phyloP scores from a whole-genome alignment of 2,329 filamentous ascomycete species.

The Hawksworthiomyces lignivorus region DNA sequence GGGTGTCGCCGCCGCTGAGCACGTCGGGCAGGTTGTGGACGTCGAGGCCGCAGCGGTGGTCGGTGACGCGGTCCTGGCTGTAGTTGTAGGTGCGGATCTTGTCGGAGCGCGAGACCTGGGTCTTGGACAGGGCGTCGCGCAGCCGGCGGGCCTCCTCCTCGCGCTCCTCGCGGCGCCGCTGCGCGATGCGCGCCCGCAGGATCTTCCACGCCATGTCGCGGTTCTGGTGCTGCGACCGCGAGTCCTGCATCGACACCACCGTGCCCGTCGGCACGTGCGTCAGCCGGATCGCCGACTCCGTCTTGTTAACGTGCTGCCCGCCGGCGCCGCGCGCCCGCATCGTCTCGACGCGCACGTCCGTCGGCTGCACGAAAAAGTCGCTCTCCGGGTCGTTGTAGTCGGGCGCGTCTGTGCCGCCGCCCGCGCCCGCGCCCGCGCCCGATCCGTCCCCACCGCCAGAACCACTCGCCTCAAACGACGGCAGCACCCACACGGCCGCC shows the following conservation, averaged over 20 bases:
- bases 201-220: slow-evolving; percentile 80
- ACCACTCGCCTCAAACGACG: slow-evolving; percentile 58
- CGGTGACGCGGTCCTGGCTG: slow-evolving; percentile 69
- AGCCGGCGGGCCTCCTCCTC: slow-evolving; percentile 72
- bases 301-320: slow-evolving; percentile 97
- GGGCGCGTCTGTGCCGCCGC: slow-evolving; percentile 16
- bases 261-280: slow-evolving; percentile 85
- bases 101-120: slow-evolving; percentile 81
- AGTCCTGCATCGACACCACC: slow-evolving; percentile 87
- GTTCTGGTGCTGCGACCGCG: slow-evolving; percentile 83
- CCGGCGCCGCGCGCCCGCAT: slow-evolving; percentile 91
- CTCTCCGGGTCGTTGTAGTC: slow-evolving; percentile 78
- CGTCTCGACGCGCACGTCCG: slow-evolving; percentile 76
- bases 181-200: slow-evolving; percentile 73
- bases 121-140: slow-evolving; percentile 68
- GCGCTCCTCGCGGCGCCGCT: slow-evolving; percentile 68
- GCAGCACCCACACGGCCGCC: slow-evolving; percentile 85
- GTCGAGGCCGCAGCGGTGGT: slow-evolving; percentile 75
- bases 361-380: slow-evolving; percentile 81
- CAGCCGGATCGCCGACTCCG: slow-evolving; percentile 87
- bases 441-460: slow-evolving; percentile 1
- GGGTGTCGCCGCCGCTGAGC: slow-evolving; percentile 61
- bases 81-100: slow-evolving; percentile 93
- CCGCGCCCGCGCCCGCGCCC: slow-evolving; percentile 31
- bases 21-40: slow-evolving; percentile 74